Conservation (phyloP, 805 yeast genomes). For the Kluyveromyces siamensis region DNA sequence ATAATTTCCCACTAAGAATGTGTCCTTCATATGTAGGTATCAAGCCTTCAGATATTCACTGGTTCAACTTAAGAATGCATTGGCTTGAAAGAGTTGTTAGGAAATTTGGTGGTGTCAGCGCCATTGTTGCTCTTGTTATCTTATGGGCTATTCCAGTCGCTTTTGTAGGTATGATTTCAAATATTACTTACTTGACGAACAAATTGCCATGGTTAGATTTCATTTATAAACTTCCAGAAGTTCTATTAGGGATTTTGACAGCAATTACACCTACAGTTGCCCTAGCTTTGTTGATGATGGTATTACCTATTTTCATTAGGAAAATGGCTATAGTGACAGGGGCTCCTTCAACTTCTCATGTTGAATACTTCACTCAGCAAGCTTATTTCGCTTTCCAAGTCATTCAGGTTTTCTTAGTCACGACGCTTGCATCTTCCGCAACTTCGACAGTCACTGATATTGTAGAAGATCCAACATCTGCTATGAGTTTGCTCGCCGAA, state of each 20-base stretch:
- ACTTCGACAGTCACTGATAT: slow-evolving; percentile 58
- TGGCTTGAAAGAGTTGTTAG: slow-evolving; percentile 72
- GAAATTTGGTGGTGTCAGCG: slow-evolving; percentile 40
- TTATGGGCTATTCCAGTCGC: slow-evolving; percentile 77
- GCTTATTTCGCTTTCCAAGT: slow-evolving; percentile 64
- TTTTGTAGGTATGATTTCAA: slow-evolving; percentile 67
- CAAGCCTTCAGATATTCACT: slow-evolving; percentile 52
- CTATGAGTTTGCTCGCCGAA: slow-evolving; percentile 51
- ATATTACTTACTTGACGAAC: slow-evolving; percentile 52
- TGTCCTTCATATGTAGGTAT: slow-evolving; percentile 53
- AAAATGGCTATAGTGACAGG: slow-evolving; percentile 55
- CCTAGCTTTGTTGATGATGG: slow-evolving; percentile 54
- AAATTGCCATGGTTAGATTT: slow-evolving; percentile 46
- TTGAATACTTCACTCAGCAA: slow-evolving; percentile 58
- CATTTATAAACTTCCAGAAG: slow-evolving; percentile 45
- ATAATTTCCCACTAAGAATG: slow-evolving; percentile 59
- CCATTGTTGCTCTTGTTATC: slow-evolving; percentile 45
- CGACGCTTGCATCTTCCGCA: slow-evolving; percentile 65
- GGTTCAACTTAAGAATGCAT: slow-evolving; percentile 67
- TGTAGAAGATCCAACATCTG: slow-evolving; percentile 47
- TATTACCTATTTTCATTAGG: slow-evolving; percentile 59
- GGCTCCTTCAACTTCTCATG: slow-evolving; percentile 42
- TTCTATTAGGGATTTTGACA: slow-evolving; percentile 53
- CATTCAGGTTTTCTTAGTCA: slow-evolving; percentile 61
- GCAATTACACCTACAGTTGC: slow-evolving; percentile 61